Percentiles rank a stretch among this genome's conserved stretches.
Conservation (phyloP, 495 filamentous ascomycete genomes). For the Chaetomium fimeti region DNA sequence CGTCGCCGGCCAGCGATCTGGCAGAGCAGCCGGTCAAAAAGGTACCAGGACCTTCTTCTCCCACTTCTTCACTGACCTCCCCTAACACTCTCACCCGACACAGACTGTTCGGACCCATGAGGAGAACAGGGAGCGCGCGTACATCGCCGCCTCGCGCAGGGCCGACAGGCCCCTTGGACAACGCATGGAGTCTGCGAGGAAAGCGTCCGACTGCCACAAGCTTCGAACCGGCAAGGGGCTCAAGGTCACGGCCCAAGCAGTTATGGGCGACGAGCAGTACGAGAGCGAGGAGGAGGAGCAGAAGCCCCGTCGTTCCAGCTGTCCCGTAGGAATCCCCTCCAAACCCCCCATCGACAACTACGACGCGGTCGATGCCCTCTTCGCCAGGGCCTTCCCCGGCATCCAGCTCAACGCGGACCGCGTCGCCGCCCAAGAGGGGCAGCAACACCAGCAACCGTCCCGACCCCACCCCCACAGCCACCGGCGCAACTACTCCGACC, state of each 20-base stretch:
- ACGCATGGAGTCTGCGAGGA: conserved; percentile 79
- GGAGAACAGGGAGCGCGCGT: conserved; percentile 93
- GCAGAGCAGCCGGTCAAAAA: conserved; percentile 2
- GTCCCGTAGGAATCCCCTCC: conserved; percentile 50
- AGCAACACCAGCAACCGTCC: conserved; percentile 10
- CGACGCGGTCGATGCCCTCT: conserved; percentile 48
- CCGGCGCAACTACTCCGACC: background rate
- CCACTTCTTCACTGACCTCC: background rate
- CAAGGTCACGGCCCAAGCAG: conserved; percentile 82
- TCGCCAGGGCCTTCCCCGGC: conserved; percentile 43
- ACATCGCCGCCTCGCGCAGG: conserved; percentile 90
- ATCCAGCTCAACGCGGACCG: conserved; percentile 21
- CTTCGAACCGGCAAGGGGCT: conserved; percentile 81
- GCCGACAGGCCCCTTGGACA: conserved; percentile 89
- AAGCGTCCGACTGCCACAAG: conserved; percentile 88
- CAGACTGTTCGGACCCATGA: conserved; percentile 66
- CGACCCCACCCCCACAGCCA: background rate
- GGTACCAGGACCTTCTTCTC: background rate
- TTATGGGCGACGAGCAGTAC: conserved; percentile 93
- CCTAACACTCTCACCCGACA: background rate
- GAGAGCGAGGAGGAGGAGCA: conserved; percentile 83
- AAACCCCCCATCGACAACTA: conserved; percentile 49
- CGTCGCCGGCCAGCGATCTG: too few species aligned
- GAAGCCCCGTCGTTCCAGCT: conserved; percentile 51
- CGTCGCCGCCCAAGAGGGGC: background rate